Conservation (phyloP, 2,329 filamentous ascomycete genomes). For the Dryadomyces quercivorus region DNA sequence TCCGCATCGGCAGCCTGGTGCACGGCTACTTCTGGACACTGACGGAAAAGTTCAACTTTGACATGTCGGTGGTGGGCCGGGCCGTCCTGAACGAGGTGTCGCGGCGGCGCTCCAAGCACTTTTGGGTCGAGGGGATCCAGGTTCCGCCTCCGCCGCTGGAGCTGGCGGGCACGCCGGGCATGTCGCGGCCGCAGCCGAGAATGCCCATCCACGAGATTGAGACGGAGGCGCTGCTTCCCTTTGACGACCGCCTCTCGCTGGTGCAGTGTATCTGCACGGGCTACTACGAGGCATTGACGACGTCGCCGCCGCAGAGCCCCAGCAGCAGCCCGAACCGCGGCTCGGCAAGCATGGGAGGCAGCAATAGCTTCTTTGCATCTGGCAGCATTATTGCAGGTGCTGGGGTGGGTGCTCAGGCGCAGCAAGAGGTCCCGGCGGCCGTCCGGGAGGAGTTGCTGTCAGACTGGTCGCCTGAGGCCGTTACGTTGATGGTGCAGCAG, state of each 20-base stretch:
- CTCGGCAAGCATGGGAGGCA: not conserved
- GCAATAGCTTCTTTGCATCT: not conserved
- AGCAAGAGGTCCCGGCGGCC: constrained; percentile 47
- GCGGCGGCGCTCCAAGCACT: constrained; percentile 56
- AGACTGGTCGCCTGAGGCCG: constrained; percentile 68
- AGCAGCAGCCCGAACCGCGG: constrained; percentile 55
- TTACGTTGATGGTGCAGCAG: constrained; percentile 45
- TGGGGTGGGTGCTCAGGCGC: constrained; percentile 10
- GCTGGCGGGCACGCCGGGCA: constrained; percentile 43
- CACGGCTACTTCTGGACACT: constrained; percentile 83
- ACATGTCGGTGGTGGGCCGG: constrained; percentile 54
- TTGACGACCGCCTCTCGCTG: constrained; percentile 59
- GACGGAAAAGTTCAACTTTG: constrained; percentile 65
- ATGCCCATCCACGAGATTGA: constrained; percentile 43
- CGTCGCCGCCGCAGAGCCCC: constrained; percentile 57
- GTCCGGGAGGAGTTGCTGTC: constrained; percentile 66
- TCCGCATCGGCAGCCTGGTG: constrained; percentile 71
- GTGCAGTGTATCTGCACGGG: constrained; percentile 62
- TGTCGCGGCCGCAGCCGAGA: constrained; percentile 27
- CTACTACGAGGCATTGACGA: constrained; percentile 44
- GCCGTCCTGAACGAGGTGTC: constrained; percentile 66
- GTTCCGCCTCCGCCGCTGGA: constrained; percentile 57
- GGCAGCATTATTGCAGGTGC: not conserved
- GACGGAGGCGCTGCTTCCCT: constrained; percentile 56
- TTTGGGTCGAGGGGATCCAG: constrained; percentile 68